A percentile compares a stretch with the other conserved stretches of the same genome.
These are phyloP conservation scores for Ophiostoma sp. DNA, from an alignment of 2,329 filamentous ascomycete genomes.

Conservation along the genomic window DNA sequence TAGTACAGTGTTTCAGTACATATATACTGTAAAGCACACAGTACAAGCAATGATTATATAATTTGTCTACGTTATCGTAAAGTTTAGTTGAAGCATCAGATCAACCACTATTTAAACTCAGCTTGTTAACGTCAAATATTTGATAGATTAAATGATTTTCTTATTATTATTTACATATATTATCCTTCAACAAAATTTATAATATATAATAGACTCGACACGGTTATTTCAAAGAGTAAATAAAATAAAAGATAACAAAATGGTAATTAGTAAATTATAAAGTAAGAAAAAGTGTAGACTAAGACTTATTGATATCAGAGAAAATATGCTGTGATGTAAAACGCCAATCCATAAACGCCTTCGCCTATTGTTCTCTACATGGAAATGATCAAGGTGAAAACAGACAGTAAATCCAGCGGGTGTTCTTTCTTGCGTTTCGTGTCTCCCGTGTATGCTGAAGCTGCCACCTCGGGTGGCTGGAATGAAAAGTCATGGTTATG, in stretches of 20 bases:
- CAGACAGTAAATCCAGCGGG: background rate
- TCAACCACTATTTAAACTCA: too few species aligned
- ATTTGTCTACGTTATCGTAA: background rate
- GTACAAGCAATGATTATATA: background rate
- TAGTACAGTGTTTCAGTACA: background rate
- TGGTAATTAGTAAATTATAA: background rate
- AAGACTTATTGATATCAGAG: background rate
- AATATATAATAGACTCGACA: too few species aligned
- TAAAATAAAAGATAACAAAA: background rate
- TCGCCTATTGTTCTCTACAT: constrained; percentile 6
- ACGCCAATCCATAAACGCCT: constrained; percentile 12
- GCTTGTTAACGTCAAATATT: too few species aligned
- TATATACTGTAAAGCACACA: background rate
- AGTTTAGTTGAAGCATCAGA: too few species aligned
- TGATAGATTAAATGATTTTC: too few species aligned
- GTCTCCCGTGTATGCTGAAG: constrained; percentile 11
- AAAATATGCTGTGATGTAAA: constrained; percentile 2
- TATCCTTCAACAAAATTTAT: too few species aligned
- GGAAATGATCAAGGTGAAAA: background rate
- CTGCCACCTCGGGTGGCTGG: background rate
- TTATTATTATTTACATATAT: too few species aligned
- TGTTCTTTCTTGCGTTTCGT: background rate
- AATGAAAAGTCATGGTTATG: background rate
- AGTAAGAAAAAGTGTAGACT: background rate
- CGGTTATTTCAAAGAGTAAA: background rate